Evolutionary conservation across 768 basidiomycete species (phyloP).

Genomic region (Asterophora lycoperdoides): DNA sequence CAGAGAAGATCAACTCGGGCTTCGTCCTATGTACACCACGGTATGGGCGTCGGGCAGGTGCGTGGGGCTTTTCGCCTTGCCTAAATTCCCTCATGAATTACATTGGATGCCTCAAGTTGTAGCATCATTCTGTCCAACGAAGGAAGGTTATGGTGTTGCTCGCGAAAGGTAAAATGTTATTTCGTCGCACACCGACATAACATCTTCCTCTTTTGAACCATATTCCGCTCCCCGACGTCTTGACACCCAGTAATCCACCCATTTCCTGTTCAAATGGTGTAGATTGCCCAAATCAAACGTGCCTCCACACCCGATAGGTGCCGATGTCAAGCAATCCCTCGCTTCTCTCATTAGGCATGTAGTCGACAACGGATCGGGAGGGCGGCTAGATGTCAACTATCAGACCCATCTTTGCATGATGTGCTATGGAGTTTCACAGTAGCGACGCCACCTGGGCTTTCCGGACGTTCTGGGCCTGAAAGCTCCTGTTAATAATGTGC

Average conservation of each 20-base stretch:
- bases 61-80: background rate
- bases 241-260: constrained; percentile 1
- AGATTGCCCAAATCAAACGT: background rate
- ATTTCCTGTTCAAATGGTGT: background rate
- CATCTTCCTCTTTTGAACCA: too few relatives aligned
- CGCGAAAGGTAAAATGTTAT: background rate
- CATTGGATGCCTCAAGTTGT: too few relatives aligned
- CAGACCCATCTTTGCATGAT: background rate
- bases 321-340: background rate
- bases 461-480: background rate
- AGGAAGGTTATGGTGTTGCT: too few relatives aligned
- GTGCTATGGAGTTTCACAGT: background rate
- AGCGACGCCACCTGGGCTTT: constrained; percentile 2
- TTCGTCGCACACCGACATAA: too few relatives aligned
- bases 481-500: constrained; percentile 38
- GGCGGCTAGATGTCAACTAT: background rate
- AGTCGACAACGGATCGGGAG: background rate
- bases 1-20: background rate
- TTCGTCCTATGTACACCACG: background rate
- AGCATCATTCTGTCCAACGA: too few relatives aligned
- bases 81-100: too few relatives aligned
- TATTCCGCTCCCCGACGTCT: background rate
- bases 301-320: too few relatives aligned
- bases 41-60: background rate
- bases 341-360: background rate